Conservation (phyloP, 2,329 filamentous ascomycete species). For the Onygenales sp. region DNA sequence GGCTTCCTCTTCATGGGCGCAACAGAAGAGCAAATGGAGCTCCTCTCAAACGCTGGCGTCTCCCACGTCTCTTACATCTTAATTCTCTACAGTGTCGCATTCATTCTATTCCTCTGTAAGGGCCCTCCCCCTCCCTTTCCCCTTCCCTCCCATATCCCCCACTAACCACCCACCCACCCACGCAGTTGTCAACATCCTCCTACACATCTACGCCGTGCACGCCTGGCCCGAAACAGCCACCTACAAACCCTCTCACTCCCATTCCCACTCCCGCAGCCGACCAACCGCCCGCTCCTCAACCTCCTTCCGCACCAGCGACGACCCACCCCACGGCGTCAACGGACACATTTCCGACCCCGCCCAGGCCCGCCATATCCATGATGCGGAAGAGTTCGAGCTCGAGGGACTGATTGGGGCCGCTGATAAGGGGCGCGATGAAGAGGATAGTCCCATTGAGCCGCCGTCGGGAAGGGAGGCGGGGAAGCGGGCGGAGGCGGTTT, state of each 20-base stretch:
- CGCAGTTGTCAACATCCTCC: constrained; percentile 68
- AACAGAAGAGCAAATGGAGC: constrained; percentile 87
- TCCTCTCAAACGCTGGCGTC: constrained; percentile 64
- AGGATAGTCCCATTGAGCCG: constrained; percentile 13
- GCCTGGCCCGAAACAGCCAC: constrained; percentile 34
- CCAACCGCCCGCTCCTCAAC: constrained; percentile 3
- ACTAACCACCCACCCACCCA: constrained; percentile 6
- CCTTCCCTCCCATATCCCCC: background rate
- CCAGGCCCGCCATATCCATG: constrained; percentile 50
- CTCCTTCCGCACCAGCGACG: background rate
- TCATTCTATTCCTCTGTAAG: constrained; percentile 78
- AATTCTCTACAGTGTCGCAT: constrained; percentile 82
- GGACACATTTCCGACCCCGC: constrained; percentile 33
- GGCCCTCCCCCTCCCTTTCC: background rate
- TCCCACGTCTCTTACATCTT: constrained; percentile 89
- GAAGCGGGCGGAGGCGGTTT: too few species aligned
- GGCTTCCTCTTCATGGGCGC: constrained; percentile 97
- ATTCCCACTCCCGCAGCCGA: constrained; percentile 3
- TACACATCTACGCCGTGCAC: constrained; percentile 69
- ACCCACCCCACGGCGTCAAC: constrained; percentile 27
- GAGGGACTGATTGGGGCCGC: constrained; percentile 56
- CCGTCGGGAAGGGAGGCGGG: background rate
- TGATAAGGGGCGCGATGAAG: constrained; percentile 24
- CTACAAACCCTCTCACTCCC: constrained; percentile 4
- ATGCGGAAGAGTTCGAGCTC: constrained; percentile 89